Percentiles rank a stretch among this genome's conserved stretches.
Evolutionary conservation across 139 green algal species (phyloP).

Genomic region (Chlamydomonas schloesseri): DNA sequence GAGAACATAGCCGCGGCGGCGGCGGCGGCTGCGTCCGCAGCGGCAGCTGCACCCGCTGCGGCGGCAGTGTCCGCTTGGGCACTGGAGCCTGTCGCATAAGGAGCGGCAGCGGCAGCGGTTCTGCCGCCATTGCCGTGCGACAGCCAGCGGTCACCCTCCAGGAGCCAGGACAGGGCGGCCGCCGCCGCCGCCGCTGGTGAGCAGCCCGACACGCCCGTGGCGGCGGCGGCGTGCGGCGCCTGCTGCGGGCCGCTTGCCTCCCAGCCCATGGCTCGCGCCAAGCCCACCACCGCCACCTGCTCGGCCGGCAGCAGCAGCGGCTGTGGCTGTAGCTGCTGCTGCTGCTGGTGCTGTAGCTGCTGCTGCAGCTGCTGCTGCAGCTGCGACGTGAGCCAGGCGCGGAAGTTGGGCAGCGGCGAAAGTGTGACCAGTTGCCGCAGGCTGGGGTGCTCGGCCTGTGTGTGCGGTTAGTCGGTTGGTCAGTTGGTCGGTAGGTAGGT

Average conservation of each 20-base stretch:
- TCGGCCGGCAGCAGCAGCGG: not conserved
- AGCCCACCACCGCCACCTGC: not conserved
- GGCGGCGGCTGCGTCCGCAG: not conserved
- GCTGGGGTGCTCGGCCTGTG: conserved; percentile 60
- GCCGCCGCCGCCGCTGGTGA: not conserved
- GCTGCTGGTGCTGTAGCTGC: not conserved
- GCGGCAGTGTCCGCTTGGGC: no score
- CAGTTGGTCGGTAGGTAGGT: no score
- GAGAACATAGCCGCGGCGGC: no score
- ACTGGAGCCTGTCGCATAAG: no score
- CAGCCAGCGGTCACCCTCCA: conserved; percentile 14
- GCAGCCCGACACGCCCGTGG: no score
- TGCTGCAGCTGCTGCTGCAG: conserved; percentile 23
- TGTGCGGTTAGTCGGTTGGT: no score
- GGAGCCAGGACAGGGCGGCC: conserved; percentile 2
- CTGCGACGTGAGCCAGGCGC: conserved; percentile 70
- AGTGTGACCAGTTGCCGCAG: conserved; percentile 77
- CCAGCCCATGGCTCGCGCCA: not conserved
- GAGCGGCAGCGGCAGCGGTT: no score
- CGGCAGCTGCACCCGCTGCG: no score
- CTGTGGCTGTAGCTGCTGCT: no score
- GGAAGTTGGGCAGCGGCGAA: conserved; percentile 83
- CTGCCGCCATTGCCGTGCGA: no score
- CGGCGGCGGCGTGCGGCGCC: no score
- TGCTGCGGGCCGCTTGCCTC: no score